Evolutionary conservation across 805 yeast genomes (phyloP).

Genomic region (Saccharomycopsis lassenensis): DNA sequence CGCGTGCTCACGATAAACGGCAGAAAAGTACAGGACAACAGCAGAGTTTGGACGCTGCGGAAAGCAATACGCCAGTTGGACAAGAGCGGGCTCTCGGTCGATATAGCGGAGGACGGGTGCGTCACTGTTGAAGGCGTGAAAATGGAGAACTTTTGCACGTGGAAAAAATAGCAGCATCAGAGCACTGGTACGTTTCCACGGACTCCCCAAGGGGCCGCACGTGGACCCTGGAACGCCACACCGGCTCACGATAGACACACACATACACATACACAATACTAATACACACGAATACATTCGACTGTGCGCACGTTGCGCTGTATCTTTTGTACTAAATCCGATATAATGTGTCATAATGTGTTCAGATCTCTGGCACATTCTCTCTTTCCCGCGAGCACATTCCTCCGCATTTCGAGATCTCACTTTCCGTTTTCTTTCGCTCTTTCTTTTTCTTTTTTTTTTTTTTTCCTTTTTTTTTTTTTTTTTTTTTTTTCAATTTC

Average conservation of each 20-base stretch:
- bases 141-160: not conserved
- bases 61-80: not conserved
- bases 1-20: constrained; percentile 9
- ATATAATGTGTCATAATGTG: not conserved
- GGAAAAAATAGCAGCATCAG: too few species aligned
- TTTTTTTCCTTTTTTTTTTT: not conserved
- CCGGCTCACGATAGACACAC: too few species aligned
- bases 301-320: not conserved
- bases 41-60: constrained; percentile 3
- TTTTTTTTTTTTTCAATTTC: constrained; percentile 1
- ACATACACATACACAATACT: too few species aligned
- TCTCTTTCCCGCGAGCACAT: not conserved
- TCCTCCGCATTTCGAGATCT: not conserved
- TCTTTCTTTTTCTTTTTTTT: not conserved
- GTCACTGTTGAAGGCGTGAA: not conserved
- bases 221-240: too few species aligned
- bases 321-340: not conserved
- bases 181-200: too few species aligned
- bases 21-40: not conserved
- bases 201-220: too few species aligned
- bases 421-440: not conserved
- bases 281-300: too few species aligned
- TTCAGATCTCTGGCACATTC: not conserved
- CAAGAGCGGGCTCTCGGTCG: not conserved
- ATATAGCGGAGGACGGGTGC: not conserved